A percentile compares a stretch with the other conserved stretches of the same genome.
Evolutionary conservation across 306 rosid genomes (phyloP).

Genomic region (Cercis canadensis): DNA sequence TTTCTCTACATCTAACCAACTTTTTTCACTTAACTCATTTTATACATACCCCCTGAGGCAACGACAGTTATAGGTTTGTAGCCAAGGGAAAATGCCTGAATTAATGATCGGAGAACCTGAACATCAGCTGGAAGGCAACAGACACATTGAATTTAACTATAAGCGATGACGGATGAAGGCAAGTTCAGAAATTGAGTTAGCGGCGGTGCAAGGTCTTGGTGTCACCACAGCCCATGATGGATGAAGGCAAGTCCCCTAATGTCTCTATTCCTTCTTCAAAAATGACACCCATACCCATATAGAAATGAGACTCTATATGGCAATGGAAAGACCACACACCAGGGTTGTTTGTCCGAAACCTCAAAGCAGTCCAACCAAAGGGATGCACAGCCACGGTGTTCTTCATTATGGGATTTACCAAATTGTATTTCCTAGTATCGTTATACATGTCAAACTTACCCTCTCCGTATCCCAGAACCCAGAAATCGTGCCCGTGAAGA

Average conservation of each 20-base stretch:
- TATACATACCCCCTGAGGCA: too few relatives aligned
- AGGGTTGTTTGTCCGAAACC: conserved; percentile 78
- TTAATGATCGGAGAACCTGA: too few relatives aligned
- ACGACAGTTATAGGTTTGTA: too few relatives aligned
- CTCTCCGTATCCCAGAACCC: conserved; percentile 58
- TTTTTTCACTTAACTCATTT: too few relatives aligned
- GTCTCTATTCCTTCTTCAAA: conserved; percentile 81
- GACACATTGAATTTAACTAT: too few relatives aligned
- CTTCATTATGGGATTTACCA: conserved; percentile 83
- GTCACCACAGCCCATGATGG: conserved; percentile 86
- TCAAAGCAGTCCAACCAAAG: conserved; percentile 86
- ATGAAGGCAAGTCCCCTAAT: conserved; percentile 65
- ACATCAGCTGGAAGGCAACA: too few relatives aligned
- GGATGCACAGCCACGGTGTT: conserved; percentile 79
- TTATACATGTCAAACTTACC: conserved; percentile 55
- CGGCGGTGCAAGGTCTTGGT: conserved; percentile 48
- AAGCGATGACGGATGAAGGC: too few relatives aligned
- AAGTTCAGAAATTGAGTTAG: neutral
- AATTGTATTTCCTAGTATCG: conserved; percentile 63
- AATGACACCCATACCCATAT: conserved; percentile 89
- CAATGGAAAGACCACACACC: conserved; percentile 95
- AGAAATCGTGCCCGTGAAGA: conserved; percentile 65
- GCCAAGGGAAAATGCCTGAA: too few relatives aligned
- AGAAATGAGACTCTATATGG: conserved; percentile 86
- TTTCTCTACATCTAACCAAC: too few relatives aligned